These are phyloP conservation scores for Blepharisma stoltei DNA, from an alignment of 73 alveolate species.

Conservation along the genomic window DNA sequence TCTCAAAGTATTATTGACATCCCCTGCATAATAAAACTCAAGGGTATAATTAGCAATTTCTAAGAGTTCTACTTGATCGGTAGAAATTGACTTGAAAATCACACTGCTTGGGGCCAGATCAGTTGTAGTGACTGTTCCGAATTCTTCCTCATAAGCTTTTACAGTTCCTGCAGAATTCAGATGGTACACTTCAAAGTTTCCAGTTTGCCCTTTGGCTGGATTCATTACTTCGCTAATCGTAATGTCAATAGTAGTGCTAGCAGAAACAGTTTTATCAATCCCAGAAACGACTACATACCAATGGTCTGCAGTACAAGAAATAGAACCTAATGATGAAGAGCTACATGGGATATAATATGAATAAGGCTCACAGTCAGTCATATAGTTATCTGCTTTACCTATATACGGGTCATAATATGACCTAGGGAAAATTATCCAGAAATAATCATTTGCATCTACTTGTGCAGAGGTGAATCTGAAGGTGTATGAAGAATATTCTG, in stretches of 20 bases:
- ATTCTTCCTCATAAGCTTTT: too few species aligned
- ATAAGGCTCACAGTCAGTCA: neutral
- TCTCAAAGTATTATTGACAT: too few species aligned
- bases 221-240: neutral
- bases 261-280: neutral
- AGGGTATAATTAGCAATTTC: too few species aligned
- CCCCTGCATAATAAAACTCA: too few species aligned
- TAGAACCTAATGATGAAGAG: neutral
- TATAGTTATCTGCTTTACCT: neutral
- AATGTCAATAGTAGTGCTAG: neutral
- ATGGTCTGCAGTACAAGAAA: slow-evolving; percentile 11
- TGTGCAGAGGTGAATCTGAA: neutral
- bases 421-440: neutral
- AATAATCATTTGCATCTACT: neutral
- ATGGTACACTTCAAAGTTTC: too few species aligned
- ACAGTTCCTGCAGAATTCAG: too few species aligned
- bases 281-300: neutral
- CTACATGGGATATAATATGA: neutral
- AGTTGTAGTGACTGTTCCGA: too few species aligned
- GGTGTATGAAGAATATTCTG: neutral
- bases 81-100: too few species aligned
- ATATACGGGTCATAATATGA: neutral
- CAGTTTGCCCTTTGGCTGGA: neutral
- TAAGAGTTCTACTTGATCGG: too few species aligned
- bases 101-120: too few species aligned